phyloP scores from a whole-genome alignment of 371 early-diverging fungal species.

The Mortierella sp. region DNA sequence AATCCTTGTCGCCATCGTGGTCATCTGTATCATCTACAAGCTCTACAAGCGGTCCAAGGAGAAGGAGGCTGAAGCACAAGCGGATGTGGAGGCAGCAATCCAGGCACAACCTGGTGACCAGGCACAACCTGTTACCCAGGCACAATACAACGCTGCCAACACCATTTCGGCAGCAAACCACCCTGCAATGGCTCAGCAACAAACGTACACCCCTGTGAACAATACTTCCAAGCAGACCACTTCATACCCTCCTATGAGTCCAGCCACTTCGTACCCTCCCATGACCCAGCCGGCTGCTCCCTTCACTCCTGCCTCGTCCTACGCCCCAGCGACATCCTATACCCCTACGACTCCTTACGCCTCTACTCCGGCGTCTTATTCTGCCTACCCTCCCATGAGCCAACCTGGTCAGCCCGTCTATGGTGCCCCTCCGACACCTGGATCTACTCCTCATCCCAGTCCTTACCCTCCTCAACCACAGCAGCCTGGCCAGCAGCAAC shows the following conservation, averaged over 20 bases:
- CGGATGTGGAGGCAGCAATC: neutral
- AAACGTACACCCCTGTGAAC: neutral
- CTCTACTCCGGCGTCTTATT: too few relatives aligned
- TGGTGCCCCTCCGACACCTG: neutral
- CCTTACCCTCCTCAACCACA: slow-evolving; percentile 9
- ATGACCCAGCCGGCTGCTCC: neutral
- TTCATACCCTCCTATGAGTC: neutral
- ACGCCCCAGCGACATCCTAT: neutral
- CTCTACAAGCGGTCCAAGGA: neutral
- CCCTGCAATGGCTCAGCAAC: neutral
- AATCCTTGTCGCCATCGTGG: neutral
- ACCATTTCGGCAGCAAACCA: neutral
- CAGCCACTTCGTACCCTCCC: neutral
- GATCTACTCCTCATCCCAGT: neutral
- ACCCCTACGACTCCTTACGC: slow-evolving; percentile 2
- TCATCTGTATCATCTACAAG: neutral
- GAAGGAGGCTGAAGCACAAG: neutral
- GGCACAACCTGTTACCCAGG: neutral
- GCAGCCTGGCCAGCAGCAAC: slow-evolving; percentile 1
- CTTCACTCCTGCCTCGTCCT: neutral
- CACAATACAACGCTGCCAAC: neutral
- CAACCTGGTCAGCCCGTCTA: neutral
- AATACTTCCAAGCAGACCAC: neutral
- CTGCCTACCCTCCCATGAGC: neutral
- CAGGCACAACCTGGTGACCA: neutral